phyloP scores from a whole-genome alignment of 164 flowering plant species.

The Umbellularia californica region DNA sequence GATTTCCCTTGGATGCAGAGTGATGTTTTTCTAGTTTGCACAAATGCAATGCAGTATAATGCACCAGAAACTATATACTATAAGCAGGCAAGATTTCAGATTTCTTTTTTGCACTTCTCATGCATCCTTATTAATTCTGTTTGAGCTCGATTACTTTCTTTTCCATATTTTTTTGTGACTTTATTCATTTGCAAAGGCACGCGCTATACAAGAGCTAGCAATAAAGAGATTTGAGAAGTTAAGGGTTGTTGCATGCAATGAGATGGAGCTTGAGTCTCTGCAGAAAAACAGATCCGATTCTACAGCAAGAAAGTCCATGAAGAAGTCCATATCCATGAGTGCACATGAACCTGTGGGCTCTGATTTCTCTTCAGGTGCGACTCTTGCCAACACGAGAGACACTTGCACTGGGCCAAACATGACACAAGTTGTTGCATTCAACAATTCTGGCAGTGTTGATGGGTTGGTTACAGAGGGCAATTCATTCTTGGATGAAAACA shows the following conservation, averaged over 20 bases:
- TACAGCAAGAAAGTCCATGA: slow-evolving; percentile 44
- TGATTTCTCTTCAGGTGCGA: slow-evolving; percentile 81
- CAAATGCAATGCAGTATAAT: slow-evolving; percentile 98
- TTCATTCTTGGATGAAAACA: slow-evolving; percentile 39
- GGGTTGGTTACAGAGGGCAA: slow-evolving; percentile 41
- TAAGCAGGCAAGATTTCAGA: slow-evolving; percentile 58
- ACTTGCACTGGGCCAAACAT: slow-evolving; percentile 29
- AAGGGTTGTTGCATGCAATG: slow-evolving; percentile 38
- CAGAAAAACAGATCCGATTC: slow-evolving; percentile 39
- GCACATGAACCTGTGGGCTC: slow-evolving; percentile 67
- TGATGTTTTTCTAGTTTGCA: slow-evolving; percentile 77
- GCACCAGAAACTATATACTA: slow-evolving; percentile 81
- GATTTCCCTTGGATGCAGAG: slow-evolving; percentile 50
- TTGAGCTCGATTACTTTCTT: neutral
- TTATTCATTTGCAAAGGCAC: slow-evolving; percentile 50
- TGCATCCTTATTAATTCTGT: neutral
- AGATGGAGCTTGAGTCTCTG: slow-evolving; percentile 53
- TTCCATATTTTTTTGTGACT: neutral
- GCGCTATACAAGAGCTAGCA: slow-evolving; percentile 82
- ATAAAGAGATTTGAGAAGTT: slow-evolving; percentile 64
- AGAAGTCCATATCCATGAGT: slow-evolving; percentile 36
- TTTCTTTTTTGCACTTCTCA: neutral
- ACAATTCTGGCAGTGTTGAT: slow-evolving; percentile 39
- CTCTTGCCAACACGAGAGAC: slow-evolving; percentile 67
- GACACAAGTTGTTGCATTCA: slow-evolving; percentile 35